These are phyloP conservation scores for Epichloe baconii DNA, from an alignment of 2,329 filamentous ascomycete species.

Conservation along the genomic window DNA sequence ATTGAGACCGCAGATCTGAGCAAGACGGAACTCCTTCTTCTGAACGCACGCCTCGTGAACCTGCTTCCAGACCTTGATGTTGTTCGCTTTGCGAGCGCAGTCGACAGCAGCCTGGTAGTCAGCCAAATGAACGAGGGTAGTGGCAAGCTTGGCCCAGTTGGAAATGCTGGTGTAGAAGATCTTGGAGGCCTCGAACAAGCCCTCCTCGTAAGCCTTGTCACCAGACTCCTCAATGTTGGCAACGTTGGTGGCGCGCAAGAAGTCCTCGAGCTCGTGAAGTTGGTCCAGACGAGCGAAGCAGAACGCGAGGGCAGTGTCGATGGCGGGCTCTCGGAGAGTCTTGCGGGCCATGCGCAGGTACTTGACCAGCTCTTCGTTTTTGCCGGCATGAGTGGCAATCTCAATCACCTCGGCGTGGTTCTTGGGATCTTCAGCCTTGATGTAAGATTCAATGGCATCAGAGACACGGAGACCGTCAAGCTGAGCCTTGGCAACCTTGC, in stretches of 20 bases:
- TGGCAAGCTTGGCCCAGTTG: conserved; percentile 98
- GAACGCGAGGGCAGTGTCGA: conserved; percentile 91
- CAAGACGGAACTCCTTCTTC: conserved; percentile 98
- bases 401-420: conserved; percentile 97
- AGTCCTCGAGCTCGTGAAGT: conserved; percentile 87
- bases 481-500: conserved; percentile 94
- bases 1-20: conserved; percentile 97
- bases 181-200: conserved; percentile 90
- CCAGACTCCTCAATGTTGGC: conserved; percentile 93
- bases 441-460: conserved; percentile 93
- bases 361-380: conserved; percentile 95
- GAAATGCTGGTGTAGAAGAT: conserved; percentile 98
- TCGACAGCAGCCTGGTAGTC: conserved; percentile 98
- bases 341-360: conserved; percentile 95
- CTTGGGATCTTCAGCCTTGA: conserved; percentile 81
- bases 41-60: conserved; percentile 91
- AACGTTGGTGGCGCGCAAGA: conserved; percentile 84
- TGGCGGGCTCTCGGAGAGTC: conserved; percentile 82
- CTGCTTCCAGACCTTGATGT: conserved; percentile 98
- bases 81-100: conserved; percentile 96
- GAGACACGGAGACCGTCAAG: conserved; percentile 86
- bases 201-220: conserved; percentile 95
- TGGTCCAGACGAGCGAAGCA: conserved; percentile 86
- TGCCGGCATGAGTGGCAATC: conserved; percentile 85
- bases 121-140: conserved; percentile 88